Base-by-base conservation (phyloP, 768 basidiomycete genomes). In the Kwoniella bestiolae region DNA sequence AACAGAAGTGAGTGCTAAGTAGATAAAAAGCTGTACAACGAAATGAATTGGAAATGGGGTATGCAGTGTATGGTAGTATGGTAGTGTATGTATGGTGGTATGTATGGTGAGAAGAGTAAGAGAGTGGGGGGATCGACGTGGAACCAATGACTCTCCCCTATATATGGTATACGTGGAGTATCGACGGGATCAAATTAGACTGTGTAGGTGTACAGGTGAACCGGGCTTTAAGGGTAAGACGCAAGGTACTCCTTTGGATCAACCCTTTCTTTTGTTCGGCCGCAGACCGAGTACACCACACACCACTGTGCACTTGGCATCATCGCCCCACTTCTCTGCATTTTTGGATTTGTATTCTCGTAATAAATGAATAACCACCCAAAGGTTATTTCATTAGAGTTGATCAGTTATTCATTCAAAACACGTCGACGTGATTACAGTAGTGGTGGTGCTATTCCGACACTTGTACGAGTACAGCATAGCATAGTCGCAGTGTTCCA, bases 11-110 rank as follows among this genome's bases (percentile, higher is more conserved):
- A 34, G 26, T 49, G 21, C 7, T 5, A n/a, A 28, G 28, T 60
- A 32, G n/a, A 49, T 26, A 49, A 47, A 55, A 23, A 34, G 62
- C 46, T 63, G 63, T 65, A 59, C 63, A 59, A 65, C 57, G 63
- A 59, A 58, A 46, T 25, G 41, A 61, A 61, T 21, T 12, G 29
- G 60, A n/a, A n/a, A n/a, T n/a, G 47, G 44, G 16, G 18, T 35
- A 23, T 18, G 44, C 14, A 9, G 34, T 25, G 41, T 52, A 61
- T 35, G 23, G 61, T 49, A 58, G 12, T 41, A 3, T n/a, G 57
- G 35, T 44, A 44, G 21, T 21, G 21, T 6, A 25, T 45, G 38
- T 46, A 38, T 34, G 18, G 18, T 29, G 55, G 14, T 35, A 9
- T 46, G 56, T 59, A n/a, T 49, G n/a, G 46, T 49, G 53, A 62